Percentiles rank a stretch among this genome's conserved stretches.
Conservation (phyloP, 2,329 filamentous ascomycete species). For the Xylaria sp. region DNA sequence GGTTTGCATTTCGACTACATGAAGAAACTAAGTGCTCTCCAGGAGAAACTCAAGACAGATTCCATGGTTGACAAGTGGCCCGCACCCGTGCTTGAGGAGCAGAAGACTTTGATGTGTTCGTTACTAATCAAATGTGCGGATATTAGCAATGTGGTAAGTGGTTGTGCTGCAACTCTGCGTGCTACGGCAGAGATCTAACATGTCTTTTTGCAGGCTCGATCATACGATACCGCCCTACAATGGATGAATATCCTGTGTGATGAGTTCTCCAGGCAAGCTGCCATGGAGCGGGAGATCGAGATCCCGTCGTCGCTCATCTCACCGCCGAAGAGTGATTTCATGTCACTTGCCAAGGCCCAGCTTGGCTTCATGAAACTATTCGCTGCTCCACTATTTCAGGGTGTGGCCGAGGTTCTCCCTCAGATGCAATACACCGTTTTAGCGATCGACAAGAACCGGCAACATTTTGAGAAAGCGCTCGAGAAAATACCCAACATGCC, state of each 20-base stretch:
- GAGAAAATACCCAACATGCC: constrained; percentile 54
- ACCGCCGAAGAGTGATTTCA: constrained; percentile 73
- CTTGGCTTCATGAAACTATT: constrained; percentile 97
- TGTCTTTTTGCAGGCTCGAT: constrained; percentile 59
- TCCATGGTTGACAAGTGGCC: constrained; percentile 69
- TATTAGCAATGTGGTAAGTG: constrained; percentile 91
- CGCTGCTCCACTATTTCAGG: constrained; percentile 84
- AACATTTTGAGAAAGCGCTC: constrained; percentile 65
- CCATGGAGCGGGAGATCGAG: constrained; percentile 82
- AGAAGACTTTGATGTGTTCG: constrained; percentile 77
- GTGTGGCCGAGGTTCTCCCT: constrained; percentile 79
- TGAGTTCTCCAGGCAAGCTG: constrained; percentile 87
- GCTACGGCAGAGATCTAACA: constrained; percentile 11
- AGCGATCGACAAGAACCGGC: constrained; percentile 73
- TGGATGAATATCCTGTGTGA: constrained; percentile 96
- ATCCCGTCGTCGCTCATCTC: constrained; percentile 86
- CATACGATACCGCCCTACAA: constrained; percentile 71
- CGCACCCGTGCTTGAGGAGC: constrained; percentile 66
- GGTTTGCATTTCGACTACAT: constrained; percentile 96
- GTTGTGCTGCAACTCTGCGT: not conserved
- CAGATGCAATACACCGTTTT: constrained; percentile 77
- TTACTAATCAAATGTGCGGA: constrained; percentile 96
- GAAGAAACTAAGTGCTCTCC: constrained; percentile 74
- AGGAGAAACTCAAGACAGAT: constrained; percentile 68
- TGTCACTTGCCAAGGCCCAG: constrained; percentile 80